Percentiles rank a stretch among this genome's conserved stretches.
These are phyloP conservation scores for Neltuma alba DNA, from an alignment of 306 rosid species.

Conservation along the genomic window DNA sequence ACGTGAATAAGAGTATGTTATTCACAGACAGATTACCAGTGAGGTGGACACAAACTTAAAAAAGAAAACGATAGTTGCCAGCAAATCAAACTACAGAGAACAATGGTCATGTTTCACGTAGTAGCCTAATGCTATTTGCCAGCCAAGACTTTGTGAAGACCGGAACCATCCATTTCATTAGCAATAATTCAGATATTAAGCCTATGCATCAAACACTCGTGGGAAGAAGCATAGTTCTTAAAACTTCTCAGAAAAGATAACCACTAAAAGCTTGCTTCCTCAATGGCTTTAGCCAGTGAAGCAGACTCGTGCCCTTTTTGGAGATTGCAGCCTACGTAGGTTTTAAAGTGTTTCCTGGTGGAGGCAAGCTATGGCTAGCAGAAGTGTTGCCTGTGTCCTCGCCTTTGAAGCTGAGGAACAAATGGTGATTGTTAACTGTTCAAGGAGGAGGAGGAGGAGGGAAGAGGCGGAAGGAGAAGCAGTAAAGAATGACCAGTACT, in stretches of 20 bases:
- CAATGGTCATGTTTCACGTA: neutral
- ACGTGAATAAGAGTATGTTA: slow-evolving; percentile 24
- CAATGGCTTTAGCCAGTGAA: neutral
- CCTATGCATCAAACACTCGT: neutral
- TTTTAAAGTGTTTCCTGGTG: slow-evolving; percentile 22
- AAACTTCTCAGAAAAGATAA: neutral
- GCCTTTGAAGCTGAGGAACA: slow-evolving; percentile 37
- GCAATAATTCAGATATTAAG: neutral
- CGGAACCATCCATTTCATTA: neutral
- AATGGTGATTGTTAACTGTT: slow-evolving; percentile 18
- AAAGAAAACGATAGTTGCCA: too few species aligned
- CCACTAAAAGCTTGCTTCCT: neutral
- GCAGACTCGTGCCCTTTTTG: slow-evolving; percentile 29
- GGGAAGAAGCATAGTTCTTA: neutral
- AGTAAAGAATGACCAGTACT: too few species aligned
- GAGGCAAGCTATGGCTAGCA: slow-evolving; percentile 39
- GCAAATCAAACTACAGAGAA: too few species aligned
- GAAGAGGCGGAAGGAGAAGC: neutral
- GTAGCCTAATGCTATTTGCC: neutral
- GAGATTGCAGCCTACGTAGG: slow-evolving; percentile 39
- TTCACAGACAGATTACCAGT: slow-evolving; percentile 13
- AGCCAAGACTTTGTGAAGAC: neutral
- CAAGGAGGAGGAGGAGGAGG: neutral
- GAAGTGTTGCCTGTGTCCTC: slow-evolving; percentile 38
- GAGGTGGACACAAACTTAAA: neutral